Percentiles rank a stretch among this genome's conserved stretches.
phyloP scores from a whole-genome alignment of 164 flowering plant species.

The Cinnamomum chago region DNA sequence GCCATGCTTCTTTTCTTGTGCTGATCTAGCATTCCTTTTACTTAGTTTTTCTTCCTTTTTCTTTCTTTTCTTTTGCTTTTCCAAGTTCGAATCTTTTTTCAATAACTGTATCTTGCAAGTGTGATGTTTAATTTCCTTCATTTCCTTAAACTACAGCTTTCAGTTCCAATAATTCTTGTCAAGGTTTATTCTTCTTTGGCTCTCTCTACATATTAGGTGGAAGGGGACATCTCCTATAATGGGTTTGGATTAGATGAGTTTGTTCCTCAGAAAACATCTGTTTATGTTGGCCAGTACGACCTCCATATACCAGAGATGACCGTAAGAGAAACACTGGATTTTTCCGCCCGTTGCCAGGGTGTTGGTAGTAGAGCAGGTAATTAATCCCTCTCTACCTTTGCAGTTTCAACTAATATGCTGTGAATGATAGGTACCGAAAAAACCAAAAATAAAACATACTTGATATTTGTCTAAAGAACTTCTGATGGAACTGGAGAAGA shows the following conservation, averaged over 20 bases:
- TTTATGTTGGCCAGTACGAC: constrained; percentile 54
- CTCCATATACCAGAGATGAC: constrained; percentile 56
- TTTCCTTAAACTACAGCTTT: too few relatives aligned
- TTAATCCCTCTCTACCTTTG: background rate
- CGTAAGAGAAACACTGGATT: constrained; percentile 62
- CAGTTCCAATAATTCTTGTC: background rate
- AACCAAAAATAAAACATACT: background rate
- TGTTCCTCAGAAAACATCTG: constrained; percentile 54
- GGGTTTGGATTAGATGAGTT: constrained; percentile 48
- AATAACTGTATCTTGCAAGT: too few relatives aligned
- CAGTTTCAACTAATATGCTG: background rate
- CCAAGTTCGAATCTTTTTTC: too few relatives aligned
- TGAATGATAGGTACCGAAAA: background rate
- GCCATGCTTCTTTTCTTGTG: too few relatives aligned
- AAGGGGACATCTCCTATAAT: constrained; percentile 53
- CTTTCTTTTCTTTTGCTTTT: too few relatives aligned
- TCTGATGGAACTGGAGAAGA: constrained; percentile 48
- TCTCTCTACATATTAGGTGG: constrained; percentile 21
- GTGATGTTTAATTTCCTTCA: too few relatives aligned
- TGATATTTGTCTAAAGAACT: constrained; percentile 29
- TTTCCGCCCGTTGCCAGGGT: constrained; percentile 60
- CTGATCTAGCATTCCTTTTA: background rate
- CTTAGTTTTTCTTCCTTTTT: too few relatives aligned
- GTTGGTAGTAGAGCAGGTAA: constrained; percentile 44
- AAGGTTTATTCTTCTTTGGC: background rate